Conservation (phyloP, 371 early-diverging fungal genomes). For the Parasitella parasitica region DNA sequence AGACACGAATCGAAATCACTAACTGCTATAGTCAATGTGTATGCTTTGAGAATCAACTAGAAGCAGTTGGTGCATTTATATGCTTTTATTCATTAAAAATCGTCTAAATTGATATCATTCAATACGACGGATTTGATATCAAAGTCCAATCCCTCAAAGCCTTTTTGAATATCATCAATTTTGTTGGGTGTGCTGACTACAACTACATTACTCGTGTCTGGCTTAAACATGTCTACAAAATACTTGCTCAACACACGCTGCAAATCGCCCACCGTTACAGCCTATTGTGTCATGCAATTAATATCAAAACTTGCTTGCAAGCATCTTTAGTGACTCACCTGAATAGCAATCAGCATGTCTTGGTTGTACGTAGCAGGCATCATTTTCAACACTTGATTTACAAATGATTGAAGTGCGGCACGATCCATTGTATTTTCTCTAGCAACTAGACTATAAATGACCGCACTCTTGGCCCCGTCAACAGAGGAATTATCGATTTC, state of each 20-base stretch:
- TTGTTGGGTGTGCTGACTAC: conserved; percentile 58
- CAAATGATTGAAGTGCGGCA: conserved; percentile 63
- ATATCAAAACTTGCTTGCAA: not conserved
- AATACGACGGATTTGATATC: conserved; percentile 30
- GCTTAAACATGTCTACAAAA: conserved; percentile 54
- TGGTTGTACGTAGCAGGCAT: conserved; percentile 56
- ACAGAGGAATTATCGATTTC: conserved; percentile 56
- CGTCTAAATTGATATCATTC: conserved; percentile 35
- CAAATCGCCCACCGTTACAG: conserved; percentile 45
- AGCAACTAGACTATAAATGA: conserved; percentile 60
- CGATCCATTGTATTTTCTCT: conserved; percentile 58
- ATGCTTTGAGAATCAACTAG: conserved; percentile 45
- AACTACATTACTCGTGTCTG: conserved; percentile 54
- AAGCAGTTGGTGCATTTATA: not conserved
- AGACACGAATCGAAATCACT: conserved; percentile 67
- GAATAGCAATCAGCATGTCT: conserved; percentile 47
- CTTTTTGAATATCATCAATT: conserved; percentile 46
- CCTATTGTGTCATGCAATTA: conserved; percentile 18
- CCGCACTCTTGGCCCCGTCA: conserved; percentile 68
- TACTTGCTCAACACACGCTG: conserved; percentile 45
- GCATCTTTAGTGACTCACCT: conserved; percentile 21
- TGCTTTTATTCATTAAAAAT: not conserved
- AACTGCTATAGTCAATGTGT: conserved; percentile 61
- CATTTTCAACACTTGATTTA: conserved; percentile 57
- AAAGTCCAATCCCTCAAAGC: conserved; percentile 40